Conservation (phyloP, 2,329 filamentous ascomycete species). For the Cyclaneusma minus region DNA sequence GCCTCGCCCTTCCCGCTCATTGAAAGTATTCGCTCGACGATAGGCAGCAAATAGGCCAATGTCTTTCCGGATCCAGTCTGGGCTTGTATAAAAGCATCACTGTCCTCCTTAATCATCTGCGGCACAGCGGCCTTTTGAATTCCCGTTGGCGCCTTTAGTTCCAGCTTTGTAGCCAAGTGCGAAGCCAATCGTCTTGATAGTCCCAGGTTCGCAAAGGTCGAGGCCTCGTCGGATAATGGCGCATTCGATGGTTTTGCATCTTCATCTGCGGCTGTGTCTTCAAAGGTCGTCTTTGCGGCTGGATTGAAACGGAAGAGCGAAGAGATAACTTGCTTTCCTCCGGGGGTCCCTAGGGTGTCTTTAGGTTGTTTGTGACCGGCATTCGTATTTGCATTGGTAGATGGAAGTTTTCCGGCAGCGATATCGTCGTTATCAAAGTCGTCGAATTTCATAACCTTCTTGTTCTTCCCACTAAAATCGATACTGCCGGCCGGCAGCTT, state of each 20-base stretch:
- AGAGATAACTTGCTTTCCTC: conserved; percentile 55
- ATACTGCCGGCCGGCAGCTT: conserved; percentile 22
- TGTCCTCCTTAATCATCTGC: conserved; percentile 63
- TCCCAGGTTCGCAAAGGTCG: conserved; percentile 75
- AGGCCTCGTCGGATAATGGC: conserved; percentile 67
- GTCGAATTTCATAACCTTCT: conserved; percentile 9
- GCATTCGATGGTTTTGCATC: conserved; percentile 71
- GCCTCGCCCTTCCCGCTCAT: conserved; percentile 45
- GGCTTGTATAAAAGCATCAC: conserved; percentile 90
- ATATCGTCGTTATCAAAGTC: conserved; percentile 1
- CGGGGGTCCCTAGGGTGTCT: conserved; percentile 13
- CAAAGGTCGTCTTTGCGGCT: conserved; percentile 45
- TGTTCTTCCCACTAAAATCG: conserved; percentile 12
- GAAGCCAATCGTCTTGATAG: conserved; percentile 66
- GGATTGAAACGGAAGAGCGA: conserved; percentile 90
- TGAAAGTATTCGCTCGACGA: conserved; percentile 75
- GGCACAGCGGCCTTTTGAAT: conserved; percentile 86
- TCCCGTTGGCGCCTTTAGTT: conserved; percentile 78
- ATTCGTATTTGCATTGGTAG: no score
- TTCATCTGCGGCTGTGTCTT: conserved; percentile 27
- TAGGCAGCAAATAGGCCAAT: conserved; percentile 82
- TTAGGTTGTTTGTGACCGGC: conserved; percentile 1
- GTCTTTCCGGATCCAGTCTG: conserved; percentile 98
- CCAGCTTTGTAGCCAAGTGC: conserved; percentile 72
- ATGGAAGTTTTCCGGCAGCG: conserved; percentile 10